phyloP scores from a whole-genome alignment of 352 stramenopile species.

The Phytophthora cactorum region DNA sequence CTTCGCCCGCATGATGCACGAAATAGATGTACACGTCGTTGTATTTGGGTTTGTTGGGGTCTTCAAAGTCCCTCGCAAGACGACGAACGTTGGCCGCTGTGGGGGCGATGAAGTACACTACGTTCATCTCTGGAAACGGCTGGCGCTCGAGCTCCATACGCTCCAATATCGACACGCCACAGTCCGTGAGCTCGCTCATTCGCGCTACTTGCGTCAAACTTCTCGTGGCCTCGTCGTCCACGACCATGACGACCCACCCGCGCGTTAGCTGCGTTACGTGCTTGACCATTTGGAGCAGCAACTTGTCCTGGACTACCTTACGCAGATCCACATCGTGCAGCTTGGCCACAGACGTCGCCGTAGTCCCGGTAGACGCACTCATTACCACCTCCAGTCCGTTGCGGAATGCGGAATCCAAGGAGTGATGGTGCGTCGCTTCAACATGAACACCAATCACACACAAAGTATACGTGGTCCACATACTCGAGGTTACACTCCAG shows the following conservation, averaged over 20 bases:
- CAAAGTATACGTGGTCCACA: background rate
- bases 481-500: slow-evolving; percentile 5
- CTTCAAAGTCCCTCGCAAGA: slow-evolving; percentile 87
- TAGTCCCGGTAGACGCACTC: background rate
- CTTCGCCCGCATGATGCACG: slow-evolving; percentile 82
- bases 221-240: slow-evolving; percentile 94
- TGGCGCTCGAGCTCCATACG: slow-evolving; percentile 95
- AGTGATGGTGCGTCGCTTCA: slow-evolving; percentile 24
- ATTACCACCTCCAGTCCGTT: background rate
- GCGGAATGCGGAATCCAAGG: slow-evolving; percentile 4
- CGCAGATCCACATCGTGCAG: slow-evolving; percentile 72
- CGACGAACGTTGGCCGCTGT: slow-evolving; percentile 84
- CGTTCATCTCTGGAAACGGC: slow-evolving; percentile 96
- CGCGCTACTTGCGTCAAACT: slow-evolving; percentile 95
- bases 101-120: slow-evolving; percentile 95
- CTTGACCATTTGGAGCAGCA: slow-evolving; percentile 86
- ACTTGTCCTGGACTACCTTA: slow-evolving; percentile 82
- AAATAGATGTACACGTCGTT: slow-evolving; percentile 95
- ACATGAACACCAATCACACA: background rate
- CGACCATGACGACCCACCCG: slow-evolving; percentile 93
- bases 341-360: slow-evolving; percentile 11
- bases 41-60: slow-evolving; percentile 92
- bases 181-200: slow-evolving; percentile 99
- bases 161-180: slow-evolving; percentile 96
- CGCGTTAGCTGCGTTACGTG: slow-evolving; percentile 76